These are phyloP conservation scores for Handroanthus guayacan DNA, from an alignment of 257 asterid genomes.

Conservation along the genomic window DNA sequence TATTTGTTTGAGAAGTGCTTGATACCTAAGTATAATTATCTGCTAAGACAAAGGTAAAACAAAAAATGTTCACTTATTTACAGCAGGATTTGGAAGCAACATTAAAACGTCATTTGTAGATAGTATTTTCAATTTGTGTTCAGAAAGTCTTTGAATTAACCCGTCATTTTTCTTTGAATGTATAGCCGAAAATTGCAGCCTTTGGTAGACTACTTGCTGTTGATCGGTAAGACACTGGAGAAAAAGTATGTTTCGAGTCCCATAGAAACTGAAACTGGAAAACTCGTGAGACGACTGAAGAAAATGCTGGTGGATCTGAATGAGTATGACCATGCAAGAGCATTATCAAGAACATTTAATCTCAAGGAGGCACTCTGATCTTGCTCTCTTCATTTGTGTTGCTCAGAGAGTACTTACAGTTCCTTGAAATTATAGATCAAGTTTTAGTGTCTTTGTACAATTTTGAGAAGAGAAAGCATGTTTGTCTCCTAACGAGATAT, in stretches of 20 bases:
- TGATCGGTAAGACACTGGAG: constrained; percentile 70
- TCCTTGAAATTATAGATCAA: background rate
- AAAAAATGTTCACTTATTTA: background rate
- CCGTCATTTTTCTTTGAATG: constrained; percentile 3
- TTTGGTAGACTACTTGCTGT: constrained; percentile 74
- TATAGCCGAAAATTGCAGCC: constrained; percentile 76
- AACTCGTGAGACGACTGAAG: constrained; percentile 76
- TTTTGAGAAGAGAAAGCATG: constrained; percentile 1
- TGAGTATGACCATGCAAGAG: constrained; percentile 83
- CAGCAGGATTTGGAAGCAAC: background rate
- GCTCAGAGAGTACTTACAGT: no score
- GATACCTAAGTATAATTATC: background rate
- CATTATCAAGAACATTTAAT: constrained; percentile 70
- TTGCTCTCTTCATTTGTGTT: background rate
- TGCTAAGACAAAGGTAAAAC: background rate
- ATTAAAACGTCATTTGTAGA: background rate
- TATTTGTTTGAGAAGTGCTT: background rate
- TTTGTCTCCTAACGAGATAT: background rate
- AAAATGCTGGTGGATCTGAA: constrained; percentile 94
- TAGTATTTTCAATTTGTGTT: background rate
- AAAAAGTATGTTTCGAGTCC: constrained; percentile 48
- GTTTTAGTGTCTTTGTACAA: constrained; percentile 27
- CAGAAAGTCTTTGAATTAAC: background rate
- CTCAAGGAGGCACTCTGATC: constrained; percentile 91
- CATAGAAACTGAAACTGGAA: constrained; percentile 58